phyloP scores from a whole-genome alignment of 2,329 filamentous ascomycete species.

The Claviceps capensis region DNA sequence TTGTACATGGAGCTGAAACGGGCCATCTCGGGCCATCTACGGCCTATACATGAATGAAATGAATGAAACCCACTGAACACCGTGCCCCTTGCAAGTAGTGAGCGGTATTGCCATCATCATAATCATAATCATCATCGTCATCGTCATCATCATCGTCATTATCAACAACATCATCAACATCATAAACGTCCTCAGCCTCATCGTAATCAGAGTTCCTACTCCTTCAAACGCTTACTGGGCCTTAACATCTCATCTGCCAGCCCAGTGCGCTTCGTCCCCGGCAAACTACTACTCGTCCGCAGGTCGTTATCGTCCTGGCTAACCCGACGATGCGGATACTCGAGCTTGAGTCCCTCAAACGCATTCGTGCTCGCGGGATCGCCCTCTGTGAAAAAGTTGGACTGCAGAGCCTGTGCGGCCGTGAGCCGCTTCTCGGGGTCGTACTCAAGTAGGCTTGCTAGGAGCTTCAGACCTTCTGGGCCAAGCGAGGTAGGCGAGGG shows the following conservation, averaged over 20 bases:
- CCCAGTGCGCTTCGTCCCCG: constrained; percentile 81
- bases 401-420: constrained; percentile 75
- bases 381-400: constrained; percentile 72
- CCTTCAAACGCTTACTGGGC: constrained; percentile 49
- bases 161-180: neutral
- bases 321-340: constrained; percentile 82
- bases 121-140: too few relatives aligned
- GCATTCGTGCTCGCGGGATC: constrained; percentile 68
- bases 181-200: neutral
- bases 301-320: constrained; percentile 96
- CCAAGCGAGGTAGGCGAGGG: constrained; percentile 47
- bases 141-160: too few relatives aligned
- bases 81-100: too few relatives aligned
- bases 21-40: too few relatives aligned
- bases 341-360: constrained; percentile 77
- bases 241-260: constrained; percentile 69
- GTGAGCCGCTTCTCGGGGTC: constrained; percentile 82
- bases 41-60: too few relatives aligned
- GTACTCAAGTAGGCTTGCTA: constrained; percentile 77
- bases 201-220: constrained; percentile 17
- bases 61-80: too few relatives aligned
- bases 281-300: constrained; percentile 73
- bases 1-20: too few relatives aligned
- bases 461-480: constrained; percentile 65
- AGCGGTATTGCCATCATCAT: too few relatives aligned